Percentiles rank a stretch among this genome's conserved stretches.
These are phyloP conservation scores for Nothophytophthora sp. DNA, from an alignment of 352 stramenopile species.

Conservation along the genomic window DNA sequence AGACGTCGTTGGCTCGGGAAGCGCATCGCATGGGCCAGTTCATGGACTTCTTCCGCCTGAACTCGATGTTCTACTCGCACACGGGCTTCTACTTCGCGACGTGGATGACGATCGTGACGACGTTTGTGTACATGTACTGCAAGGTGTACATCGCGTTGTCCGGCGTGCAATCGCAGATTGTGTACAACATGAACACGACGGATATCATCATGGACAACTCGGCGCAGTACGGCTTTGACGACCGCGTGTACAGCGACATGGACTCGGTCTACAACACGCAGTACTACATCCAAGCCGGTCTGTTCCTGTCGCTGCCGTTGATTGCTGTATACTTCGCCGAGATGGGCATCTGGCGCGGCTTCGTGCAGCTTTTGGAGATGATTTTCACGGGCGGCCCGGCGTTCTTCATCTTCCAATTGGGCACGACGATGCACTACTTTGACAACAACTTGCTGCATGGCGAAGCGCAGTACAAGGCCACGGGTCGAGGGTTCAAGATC, in stretches of 20 bases:
- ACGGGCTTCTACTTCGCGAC: slow-evolving; percentile 92
- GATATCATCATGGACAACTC: slow-evolving; percentile 71
- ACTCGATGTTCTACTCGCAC: slow-evolving; percentile 90
- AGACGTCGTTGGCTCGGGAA: slow-evolving; percentile 82
- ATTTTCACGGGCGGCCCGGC: slow-evolving; percentile 68
- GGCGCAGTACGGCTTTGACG: slow-evolving; percentile 44
- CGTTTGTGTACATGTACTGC: slow-evolving; percentile 81
- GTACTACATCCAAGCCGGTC: slow-evolving; percentile 83
- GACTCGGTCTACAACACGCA: slow-evolving; percentile 81
- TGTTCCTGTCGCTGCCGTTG: slow-evolving; percentile 78
- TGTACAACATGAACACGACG: slow-evolving; percentile 77
- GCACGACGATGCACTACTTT: slow-evolving; percentile 88
- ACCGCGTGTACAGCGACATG: slow-evolving; percentile 61
- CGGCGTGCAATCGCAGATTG: slow-evolving; percentile 68
- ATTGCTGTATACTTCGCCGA: slow-evolving; percentile 84
- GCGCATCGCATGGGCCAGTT: slow-evolving; percentile 77
- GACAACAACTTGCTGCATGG: slow-evolving; percentile 83
- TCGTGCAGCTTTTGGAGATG: slow-evolving; percentile 82
- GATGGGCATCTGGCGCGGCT: slow-evolving; percentile 63
- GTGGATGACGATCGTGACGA: slow-evolving; percentile 75
- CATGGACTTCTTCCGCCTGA: slow-evolving; percentile 90
- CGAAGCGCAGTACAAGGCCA: slow-evolving; percentile 81
- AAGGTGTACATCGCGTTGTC: slow-evolving; percentile 88
- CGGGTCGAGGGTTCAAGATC: slow-evolving; percentile 84
- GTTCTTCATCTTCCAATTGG: slow-evolving; percentile 85